Evolutionary conservation across 2,329 filamentous ascomycete genomes (phyloP).

Genomic region (Curvularia spicifera): DNA sequence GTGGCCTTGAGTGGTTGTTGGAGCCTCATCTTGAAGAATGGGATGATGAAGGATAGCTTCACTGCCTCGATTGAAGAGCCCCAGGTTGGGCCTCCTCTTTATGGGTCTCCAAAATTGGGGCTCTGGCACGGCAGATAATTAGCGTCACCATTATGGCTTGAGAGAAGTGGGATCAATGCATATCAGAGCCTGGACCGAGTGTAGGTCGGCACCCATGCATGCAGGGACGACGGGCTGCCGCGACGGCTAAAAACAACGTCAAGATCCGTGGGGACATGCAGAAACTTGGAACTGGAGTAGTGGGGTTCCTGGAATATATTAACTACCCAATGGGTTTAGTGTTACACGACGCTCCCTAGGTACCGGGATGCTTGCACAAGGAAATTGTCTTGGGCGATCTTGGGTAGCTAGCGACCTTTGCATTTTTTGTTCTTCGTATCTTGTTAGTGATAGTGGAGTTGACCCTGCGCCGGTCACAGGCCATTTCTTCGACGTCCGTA

Average conservation of each 20-base stretch:
- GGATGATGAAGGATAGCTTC: constrained; percentile 1
- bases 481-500: background rate
- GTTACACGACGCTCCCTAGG: background rate
- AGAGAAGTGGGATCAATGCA: constrained; percentile 1
- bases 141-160: background rate
- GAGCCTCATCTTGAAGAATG: constrained; percentile 27
- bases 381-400: background rate
- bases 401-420: background rate
- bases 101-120: background rate
- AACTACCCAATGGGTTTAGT: background rate
- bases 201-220: constrained; percentile 1
- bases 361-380: background rate
- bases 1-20: constrained; percentile 19
- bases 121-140: constrained; percentile 3
- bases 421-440: background rate
- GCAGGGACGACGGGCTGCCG: constrained; percentile 1
- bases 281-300: constrained; percentile 4
- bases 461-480: background rate
- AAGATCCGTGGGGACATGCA: background rate
- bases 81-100: background rate
- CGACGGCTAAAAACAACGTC: background rate
- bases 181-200: constrained; percentile 2
- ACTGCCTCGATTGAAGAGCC: background rate
- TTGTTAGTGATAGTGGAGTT: background rate
- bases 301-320: background rate